Conservation (phyloP, 768 basidiomycete species). For the Boletus eberwhitei region DNA sequence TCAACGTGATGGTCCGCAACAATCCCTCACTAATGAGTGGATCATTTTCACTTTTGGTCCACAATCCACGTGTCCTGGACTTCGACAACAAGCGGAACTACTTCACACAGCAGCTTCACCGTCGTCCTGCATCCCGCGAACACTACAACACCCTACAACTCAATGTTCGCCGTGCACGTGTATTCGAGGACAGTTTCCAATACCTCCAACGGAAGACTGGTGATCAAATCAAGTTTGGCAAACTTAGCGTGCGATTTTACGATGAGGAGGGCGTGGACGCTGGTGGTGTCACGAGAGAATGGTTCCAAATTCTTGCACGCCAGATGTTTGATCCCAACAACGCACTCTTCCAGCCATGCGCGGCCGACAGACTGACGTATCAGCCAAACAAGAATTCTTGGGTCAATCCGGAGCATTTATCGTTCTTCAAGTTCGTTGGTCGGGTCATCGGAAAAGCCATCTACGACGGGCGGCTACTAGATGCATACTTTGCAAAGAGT, state of each 20-base stretch:
- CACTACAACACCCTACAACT: conserved; percentile 82
- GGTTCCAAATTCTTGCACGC: conserved; percentile 96
- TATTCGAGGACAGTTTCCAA: conserved; percentile 98
- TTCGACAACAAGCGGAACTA: conserved; percentile 99
- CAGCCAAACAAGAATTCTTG: conserved; percentile 93
- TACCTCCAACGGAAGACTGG: conserved; percentile 85
- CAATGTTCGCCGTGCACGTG: conserved; percentile 84
- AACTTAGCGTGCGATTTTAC: conserved; percentile 93
- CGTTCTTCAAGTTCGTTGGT: conserved; percentile 98
- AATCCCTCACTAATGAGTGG: conserved; percentile 98
- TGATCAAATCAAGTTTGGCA: conserved; percentile 97
- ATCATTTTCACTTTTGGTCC: conserved; percentile 92
- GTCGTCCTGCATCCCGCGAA: conserved; percentile 73
- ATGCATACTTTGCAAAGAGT: conserved; percentile 97
- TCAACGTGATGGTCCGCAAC: conserved; percentile 97
- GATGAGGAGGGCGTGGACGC: conserved; percentile 99
- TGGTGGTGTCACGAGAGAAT: conserved; percentile 95
- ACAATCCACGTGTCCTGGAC: conserved; percentile 95
- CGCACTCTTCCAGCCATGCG: conserved; percentile 96
- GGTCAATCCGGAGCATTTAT: conserved; percentile 93
- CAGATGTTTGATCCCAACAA: conserved; percentile 99
- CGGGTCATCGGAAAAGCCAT: conserved; percentile 98
- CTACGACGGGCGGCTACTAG: conserved; percentile 91
- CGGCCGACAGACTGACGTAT: conserved; percentile 91
- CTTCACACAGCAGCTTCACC: conserved; percentile 88